phyloP scores from a whole-genome alignment of 768 basidiomycete genomes.

The Rhodotorula toruloides region DNA sequence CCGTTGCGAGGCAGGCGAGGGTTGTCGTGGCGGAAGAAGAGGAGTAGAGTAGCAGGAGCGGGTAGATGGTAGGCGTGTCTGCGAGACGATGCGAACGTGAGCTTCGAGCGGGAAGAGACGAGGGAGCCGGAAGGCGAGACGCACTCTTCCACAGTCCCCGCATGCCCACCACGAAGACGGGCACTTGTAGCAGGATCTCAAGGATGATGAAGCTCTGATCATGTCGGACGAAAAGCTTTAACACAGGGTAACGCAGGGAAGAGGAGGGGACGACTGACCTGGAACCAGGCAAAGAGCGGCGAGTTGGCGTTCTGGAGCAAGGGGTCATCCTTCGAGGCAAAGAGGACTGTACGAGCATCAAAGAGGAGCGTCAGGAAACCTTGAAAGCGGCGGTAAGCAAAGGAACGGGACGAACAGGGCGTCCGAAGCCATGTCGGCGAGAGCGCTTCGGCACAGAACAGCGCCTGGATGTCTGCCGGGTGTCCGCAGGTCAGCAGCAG shows the following conservation, averaged over 20 bases:
- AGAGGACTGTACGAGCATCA: background rate
- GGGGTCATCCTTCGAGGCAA: slow-evolving; percentile 25
- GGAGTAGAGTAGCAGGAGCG: slow-evolving; percentile 65
- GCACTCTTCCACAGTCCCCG: slow-evolving; percentile 58
- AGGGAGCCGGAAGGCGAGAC: background rate
- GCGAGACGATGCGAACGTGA: background rate
- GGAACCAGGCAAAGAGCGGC: slow-evolving; percentile 37
- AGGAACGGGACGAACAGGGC: slow-evolving; percentile 44
- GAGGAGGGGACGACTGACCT: slow-evolving; percentile 1
- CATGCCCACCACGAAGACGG: slow-evolving; percentile 68
- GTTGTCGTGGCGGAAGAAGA: slow-evolving; percentile 74
- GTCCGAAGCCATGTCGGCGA: slow-evolving; percentile 48
- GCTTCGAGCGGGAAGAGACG: background rate
- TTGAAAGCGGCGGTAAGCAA: too few species aligned
- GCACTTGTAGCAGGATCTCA: slow-evolving; percentile 57
- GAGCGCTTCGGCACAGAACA: slow-evolving; percentile 53
- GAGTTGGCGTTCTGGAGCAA: slow-evolving; percentile 32
- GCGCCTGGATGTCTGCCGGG: slow-evolving; percentile 55
- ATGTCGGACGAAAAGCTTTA: background rate
- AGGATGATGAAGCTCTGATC: slow-evolving; percentile 41
- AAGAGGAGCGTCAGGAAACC: background rate
- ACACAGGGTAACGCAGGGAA: background rate
- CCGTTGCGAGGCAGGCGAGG: slow-evolving; percentile 61
- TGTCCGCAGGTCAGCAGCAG: background rate
- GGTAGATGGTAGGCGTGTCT: slow-evolving; percentile 58